Evolutionary conservation across 768 basidiomycete genomes (phyloP), one percentile per base, ranked within the genome.

Genomic region (Suillus brevipes): DNA sequence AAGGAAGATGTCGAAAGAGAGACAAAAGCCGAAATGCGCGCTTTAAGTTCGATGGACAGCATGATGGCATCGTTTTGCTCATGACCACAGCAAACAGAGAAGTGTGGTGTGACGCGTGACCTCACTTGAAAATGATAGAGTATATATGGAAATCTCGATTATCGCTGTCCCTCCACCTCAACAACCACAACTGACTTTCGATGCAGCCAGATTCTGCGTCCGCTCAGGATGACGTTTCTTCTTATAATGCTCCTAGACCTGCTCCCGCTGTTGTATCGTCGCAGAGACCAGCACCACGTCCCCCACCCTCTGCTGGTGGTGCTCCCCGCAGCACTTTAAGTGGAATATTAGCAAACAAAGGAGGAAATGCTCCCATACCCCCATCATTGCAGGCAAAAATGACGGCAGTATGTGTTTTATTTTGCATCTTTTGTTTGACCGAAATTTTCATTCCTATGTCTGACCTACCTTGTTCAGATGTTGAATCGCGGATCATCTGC

Each of bases 361-460:
- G 75, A 65, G 71, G 79, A 49, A 76, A 84, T 23, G 89, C 89
- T 0, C 89, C 91, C 56, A 92, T 99, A 67, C 96, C 96, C 0
- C 93, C 95, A 0, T 84, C 87, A 55, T 84, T 99, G 53, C 95
- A 95, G 74, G 94, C 92, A 67, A 97, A 95, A 82, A 92, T 98
- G 90, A 92, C 91, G 49, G 92, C 90, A 36, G 94, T 96, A 74
- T 70, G 87, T 82, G 50, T 52, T 59, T 7, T 13, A 31, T 1
- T 42, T 10, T 23, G 45, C 7, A 25, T 49, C 43, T 16, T 40
- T 25, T 14, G 1, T 34, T 53, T 52, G 20, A 18, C 16, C 9
- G 55, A 63, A 60, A 40, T 3, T 57, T 58, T 63, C 47, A 63
- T 60, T 64, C 6, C 28, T 59, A 40, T 73, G 70, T 73, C 69